Conservation (phyloP, 1,139 yeast genomes). For the Candida mesenterica region DNA sequence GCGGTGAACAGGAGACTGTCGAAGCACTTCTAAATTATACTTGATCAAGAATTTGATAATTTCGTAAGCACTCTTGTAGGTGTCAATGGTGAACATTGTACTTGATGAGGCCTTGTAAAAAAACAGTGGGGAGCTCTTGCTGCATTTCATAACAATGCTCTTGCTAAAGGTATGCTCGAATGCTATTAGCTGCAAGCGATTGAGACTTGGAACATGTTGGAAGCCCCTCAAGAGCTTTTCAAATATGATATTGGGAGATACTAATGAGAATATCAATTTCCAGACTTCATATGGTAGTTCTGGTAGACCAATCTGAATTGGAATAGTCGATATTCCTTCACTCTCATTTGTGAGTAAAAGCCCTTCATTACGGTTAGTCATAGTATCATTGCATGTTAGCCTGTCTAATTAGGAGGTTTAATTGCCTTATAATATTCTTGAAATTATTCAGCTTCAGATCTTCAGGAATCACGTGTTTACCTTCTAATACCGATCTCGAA, state of each 20-base stretch:
- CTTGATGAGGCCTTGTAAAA: conserved; percentile 10
- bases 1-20: neutral
- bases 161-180: conserved; percentile 7
- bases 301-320: neutral
- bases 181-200: conserved; percentile 8
- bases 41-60: conserved; percentile 14
- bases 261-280: conserved; percentile 10
- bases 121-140: conserved; percentile 11
- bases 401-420: too few species aligned
- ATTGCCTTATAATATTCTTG: too few species aligned
- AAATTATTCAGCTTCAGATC: too few species aligned
- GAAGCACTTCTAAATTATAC: conserved; percentile 8
- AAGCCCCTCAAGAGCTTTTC: conserved; percentile 13
- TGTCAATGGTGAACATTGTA: conserved; percentile 11
- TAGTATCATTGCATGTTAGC: neutral
- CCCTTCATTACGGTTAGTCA: neutral
- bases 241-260: conserved; percentile 13
- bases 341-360: too few species aligned
- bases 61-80: conserved; percentile 15
- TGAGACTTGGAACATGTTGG: conserved; percentile 1
- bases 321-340: too few species aligned
- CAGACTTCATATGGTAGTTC: conserved; percentile 16
- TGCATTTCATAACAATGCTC: conserved; percentile 6
- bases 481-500: too few species aligned
- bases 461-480: too few species aligned